phyloP scores from a whole-genome alignment of 306 rosid genomes.

The Morella rubra region DNA sequence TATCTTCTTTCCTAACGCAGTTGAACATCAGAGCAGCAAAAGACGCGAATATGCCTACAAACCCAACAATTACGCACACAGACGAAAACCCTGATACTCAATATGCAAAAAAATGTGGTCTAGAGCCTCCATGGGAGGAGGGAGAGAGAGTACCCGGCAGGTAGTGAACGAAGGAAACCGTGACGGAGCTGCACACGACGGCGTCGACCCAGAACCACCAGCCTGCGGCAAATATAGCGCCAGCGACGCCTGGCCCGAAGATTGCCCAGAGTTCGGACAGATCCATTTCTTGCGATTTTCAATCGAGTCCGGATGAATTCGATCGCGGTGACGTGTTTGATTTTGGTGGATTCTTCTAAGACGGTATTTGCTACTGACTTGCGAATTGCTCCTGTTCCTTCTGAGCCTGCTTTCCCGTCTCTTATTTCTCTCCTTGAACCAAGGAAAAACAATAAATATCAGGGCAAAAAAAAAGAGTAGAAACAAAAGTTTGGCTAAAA shows the following conservation, averaged over 20 bases:
- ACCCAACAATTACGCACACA: slow-evolving; percentile 20
- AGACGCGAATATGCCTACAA: slow-evolving; percentile 84
- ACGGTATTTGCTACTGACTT: not conserved
- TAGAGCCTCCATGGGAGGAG: not conserved
- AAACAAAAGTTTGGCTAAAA: no score
- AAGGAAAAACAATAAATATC: no score
- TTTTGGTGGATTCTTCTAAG: not conserved
- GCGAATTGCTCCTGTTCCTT: not conserved
- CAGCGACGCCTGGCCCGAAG: slow-evolving; percentile 94
- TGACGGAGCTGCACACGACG: slow-evolving; percentile 83
- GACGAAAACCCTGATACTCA: slow-evolving; percentile 43
- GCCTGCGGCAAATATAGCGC: slow-evolving; percentile 87
- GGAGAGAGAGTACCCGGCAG: slow-evolving; percentile 63
- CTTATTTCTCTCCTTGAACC: not conserved
- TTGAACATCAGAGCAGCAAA: slow-evolving; percentile 97
- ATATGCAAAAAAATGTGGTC: not conserved
- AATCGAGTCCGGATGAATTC: not conserved
- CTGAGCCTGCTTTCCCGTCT: not conserved
- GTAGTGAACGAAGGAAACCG: slow-evolving; percentile 84
- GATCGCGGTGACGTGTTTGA: not conserved
- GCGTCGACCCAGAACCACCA: slow-evolving; percentile 99
- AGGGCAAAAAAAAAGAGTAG: no score
- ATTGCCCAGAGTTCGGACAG: slow-evolving; percentile 84
- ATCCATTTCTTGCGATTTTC: slow-evolving; percentile 45
- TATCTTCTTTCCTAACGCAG: slow-evolving; percentile 93